A percentile compares a stretch with the other conserved stretches of the same genome.
phyloP scores from a whole-genome alignment of 331 rosid genomes.

The Rosa hybrid region DNA sequence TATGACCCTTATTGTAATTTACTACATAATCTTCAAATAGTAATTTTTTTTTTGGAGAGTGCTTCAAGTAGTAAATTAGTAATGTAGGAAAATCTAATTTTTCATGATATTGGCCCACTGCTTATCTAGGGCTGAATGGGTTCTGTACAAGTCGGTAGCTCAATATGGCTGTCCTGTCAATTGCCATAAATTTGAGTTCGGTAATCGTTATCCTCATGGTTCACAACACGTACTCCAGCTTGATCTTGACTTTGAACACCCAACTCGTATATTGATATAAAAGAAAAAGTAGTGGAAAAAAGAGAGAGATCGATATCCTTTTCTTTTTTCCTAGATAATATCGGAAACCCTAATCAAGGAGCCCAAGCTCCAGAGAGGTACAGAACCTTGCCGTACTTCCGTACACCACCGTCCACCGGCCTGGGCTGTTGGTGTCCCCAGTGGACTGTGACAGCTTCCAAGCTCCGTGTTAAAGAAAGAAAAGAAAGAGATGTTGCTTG shows the following conservation, averaged over 20 bases:
- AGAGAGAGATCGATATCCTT: not conserved
- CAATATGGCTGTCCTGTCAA: not conserved
- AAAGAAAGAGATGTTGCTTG: not conserved
- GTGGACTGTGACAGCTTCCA: not conserved
- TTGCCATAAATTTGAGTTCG: not conserved
- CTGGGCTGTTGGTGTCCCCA: not conserved
- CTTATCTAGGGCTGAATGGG: not conserved
- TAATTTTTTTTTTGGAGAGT: too few species aligned
- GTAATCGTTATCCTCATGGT: not conserved
- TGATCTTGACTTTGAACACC: not conserved
- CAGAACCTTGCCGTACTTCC: not conserved
- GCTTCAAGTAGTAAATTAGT: too few species aligned
- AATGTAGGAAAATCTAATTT: not conserved
- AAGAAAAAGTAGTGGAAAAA: not conserved
- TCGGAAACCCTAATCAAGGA: not conserved
- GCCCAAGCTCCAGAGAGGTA: not conserved
- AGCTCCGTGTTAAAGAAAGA: constrained; percentile 1
- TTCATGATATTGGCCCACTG: not conserved
- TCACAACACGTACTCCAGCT: not conserved
- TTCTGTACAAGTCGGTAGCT: not conserved
- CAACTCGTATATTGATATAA: not conserved
- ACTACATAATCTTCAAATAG: not conserved
- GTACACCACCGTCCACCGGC: constrained; percentile 11
- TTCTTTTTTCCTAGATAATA: not conserved
- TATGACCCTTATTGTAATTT: not conserved